A percentile compares a stretch with the other conserved stretches of the same genome.
These are phyloP conservation scores for Colletotrichum liriopes DNA, from an alignment of 2,329 filamentous ascomycete genomes.

Conservation along the genomic window DNA sequence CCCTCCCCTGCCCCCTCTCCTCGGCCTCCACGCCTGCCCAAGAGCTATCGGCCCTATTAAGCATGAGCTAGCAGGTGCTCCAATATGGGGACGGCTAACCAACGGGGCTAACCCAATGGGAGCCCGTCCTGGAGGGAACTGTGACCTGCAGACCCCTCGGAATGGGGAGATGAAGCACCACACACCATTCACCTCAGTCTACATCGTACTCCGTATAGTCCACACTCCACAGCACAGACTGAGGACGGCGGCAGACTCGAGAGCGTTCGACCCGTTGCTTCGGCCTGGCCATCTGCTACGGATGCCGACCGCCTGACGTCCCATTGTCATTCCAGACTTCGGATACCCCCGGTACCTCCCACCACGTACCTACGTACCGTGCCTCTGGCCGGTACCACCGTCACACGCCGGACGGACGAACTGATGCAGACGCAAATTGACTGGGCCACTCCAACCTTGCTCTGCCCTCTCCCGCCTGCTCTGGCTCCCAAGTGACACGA, in stretches of 20 bases:
- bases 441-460: conserved; percentile 17
- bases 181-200: not conserved
- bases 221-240: not conserved
- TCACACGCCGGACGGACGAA: conserved; percentile 13
- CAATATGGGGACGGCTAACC: conserved; percentile 42
- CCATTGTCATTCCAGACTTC: conserved; percentile 21
- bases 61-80: conserved; percentile 36
- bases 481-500: conserved; percentile 14
- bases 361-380: not conserved
- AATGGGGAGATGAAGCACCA: conserved; percentile 41
- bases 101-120: conserved; percentile 38
- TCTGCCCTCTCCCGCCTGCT: not conserved
- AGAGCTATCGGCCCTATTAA: conserved; percentile 43
- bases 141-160: conserved; percentile 29
- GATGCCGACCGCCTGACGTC: conserved; percentile 21
- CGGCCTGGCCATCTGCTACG: conserved; percentile 9
- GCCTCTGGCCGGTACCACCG: conserved; percentile 16
- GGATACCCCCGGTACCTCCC: not conserved
- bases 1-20: not conserved
- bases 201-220: not conserved
- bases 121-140: conserved; percentile 26
- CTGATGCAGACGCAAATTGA: conserved; percentile 38
- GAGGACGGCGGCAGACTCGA: not conserved
- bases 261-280: conserved; percentile 1
- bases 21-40: conserved; percentile 25